Evolutionary conservation across 441 rosid species (phyloP).

Genomic region (Syzygium malaccense): DNA sequence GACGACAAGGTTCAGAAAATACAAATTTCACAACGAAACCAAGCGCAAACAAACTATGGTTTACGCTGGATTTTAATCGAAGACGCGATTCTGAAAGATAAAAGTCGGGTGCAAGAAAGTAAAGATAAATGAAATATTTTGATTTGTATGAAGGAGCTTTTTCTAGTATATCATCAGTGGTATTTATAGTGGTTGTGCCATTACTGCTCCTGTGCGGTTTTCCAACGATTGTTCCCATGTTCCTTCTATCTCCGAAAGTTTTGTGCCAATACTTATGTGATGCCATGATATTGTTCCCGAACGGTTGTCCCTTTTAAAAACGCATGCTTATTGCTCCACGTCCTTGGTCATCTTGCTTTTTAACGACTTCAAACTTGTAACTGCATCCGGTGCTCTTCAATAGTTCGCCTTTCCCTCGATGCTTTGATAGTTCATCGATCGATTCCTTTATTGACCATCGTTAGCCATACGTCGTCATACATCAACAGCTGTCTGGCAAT

Average conservation of each 20-base stretch:
- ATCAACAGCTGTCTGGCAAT: not conserved
- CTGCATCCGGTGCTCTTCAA: not conserved
- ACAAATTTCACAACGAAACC: no score
- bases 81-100: no score
- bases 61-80: no score
- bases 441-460: not conserved
- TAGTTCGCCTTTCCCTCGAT: accelerated
- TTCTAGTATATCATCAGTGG: not conserved
- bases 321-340: not conserved
- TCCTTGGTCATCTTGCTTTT: not conserved
- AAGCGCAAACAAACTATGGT: no score
- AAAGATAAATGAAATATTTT: no score
- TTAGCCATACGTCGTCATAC: not conserved
- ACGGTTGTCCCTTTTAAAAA: not conserved
- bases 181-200: not conserved
- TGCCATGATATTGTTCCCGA: not conserved
- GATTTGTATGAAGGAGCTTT: no score
- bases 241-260: not conserved
- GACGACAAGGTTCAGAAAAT: no score
- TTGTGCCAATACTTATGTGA: not conserved
- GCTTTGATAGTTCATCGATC: not conserved
- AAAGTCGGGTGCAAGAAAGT: no score
- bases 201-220: accelerated
- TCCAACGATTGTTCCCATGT: not conserved
- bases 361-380: not conserved